A percentile compares a stretch with the other conserved stretches of the same genome.
Evolutionary conservation across 495 filamentous ascomycete species (phyloP).

Genomic region (Massariosphaeria phaeospora): DNA sequence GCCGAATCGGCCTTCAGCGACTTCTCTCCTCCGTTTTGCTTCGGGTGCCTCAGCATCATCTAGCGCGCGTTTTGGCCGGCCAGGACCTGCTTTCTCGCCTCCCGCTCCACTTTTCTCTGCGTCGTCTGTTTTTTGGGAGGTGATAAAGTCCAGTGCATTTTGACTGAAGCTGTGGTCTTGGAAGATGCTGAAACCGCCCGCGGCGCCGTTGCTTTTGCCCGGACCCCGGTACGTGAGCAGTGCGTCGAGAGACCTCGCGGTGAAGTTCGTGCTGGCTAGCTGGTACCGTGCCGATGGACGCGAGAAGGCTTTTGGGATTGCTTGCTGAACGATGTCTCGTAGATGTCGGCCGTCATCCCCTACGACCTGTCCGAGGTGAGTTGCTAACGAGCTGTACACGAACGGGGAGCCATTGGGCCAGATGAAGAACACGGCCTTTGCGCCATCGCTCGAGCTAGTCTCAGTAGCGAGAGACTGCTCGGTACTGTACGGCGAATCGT

Average conservation of each 20-base stretch:
- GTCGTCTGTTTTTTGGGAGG: constrained; percentile 35
- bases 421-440: constrained; percentile 66
- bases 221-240: constrained; percentile 62
- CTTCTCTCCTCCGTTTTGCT: constrained; percentile 11
- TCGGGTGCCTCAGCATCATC: constrained; percentile 40
- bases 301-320: constrained; percentile 73
- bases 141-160: constrained; percentile 53
- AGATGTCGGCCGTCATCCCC: constrained; percentile 58
- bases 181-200: constrained; percentile 75
- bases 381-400: constrained; percentile 63
- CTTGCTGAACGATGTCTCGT: constrained; percentile 63
- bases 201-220: constrained; percentile 60
- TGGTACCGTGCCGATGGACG: constrained; percentile 62
- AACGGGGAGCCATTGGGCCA: constrained; percentile 74
- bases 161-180: constrained; percentile 56
- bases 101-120: constrained; percentile 35
- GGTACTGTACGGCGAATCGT: constrained; percentile 66
- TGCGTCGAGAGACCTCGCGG: constrained; percentile 61
- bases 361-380: constrained; percentile 41
- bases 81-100: constrained; percentile 39
- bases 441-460: constrained; percentile 40
- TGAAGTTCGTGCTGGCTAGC: constrained; percentile 59
- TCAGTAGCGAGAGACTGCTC: constrained; percentile 39
- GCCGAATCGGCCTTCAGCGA: constrained; percentile 49
- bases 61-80: constrained; percentile 36